Conservation (phyloP, 345 rosid species). For the Eucalyptus erythrocorys region DNA sequence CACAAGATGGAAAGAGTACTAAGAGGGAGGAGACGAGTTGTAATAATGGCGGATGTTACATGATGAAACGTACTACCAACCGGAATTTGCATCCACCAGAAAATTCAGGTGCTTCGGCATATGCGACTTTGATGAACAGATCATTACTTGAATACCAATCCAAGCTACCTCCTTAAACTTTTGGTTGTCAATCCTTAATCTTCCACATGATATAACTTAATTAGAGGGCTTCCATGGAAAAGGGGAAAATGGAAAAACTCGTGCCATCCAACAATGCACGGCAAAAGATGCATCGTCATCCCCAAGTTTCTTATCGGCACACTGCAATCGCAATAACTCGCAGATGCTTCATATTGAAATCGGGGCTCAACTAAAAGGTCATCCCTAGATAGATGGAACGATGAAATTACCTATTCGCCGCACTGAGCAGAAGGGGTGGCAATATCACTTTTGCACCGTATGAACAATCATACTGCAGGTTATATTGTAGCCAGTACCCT, state of each 20-base stretch:
- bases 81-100: neutral
- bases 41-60: neutral
- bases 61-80: neutral
- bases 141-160: neutral
- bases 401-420: neutral
- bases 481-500: neutral
- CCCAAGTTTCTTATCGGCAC: neutral
- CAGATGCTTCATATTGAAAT: neutral
- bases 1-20: neutral
- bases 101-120: neutral
- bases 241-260: neutral
- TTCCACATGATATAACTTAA: neutral
- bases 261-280: neutral
- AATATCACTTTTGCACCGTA: neutral
- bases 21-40: neutral
- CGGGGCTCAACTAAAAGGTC: neutral
- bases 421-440: neutral
- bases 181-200: neutral
- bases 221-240: neutral
- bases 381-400: neutral
- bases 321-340: neutral
- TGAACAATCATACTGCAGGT: neutral
- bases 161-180: neutral
- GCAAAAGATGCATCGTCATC: neutral
- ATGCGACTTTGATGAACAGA: neutral